phyloP scores from a whole-genome alignment of 345 rosid genomes.

The Carallia brachiata region DNA sequence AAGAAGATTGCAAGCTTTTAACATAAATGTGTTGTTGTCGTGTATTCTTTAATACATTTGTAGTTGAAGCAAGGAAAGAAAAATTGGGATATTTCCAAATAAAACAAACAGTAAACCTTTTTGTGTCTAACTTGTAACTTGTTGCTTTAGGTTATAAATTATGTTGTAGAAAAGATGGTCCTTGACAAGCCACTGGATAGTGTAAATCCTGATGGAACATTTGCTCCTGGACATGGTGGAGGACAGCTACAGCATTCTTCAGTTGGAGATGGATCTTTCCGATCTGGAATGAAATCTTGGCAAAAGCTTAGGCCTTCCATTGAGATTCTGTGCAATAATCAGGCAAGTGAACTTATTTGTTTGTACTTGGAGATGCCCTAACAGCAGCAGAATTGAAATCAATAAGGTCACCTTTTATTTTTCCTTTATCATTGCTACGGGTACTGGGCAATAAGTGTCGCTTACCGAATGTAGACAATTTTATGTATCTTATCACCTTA shows the following conservation, averaged over 20 bases:
- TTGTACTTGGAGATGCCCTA: not conserved
- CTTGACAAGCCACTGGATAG: slow-evolving; percentile 76
- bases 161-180: slow-evolving; percentile 90
- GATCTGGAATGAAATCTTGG: slow-evolving; percentile 73
- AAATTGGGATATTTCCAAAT: no score
- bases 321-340: slow-evolving; percentile 95
- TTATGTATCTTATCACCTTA: no score
- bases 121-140: no score
- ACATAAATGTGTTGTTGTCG: no score
- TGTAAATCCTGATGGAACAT: slow-evolving; percentile 54
- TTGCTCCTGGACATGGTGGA: slow-evolving; percentile 54
- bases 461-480: no score
- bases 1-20: no score
- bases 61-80: no score
- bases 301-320: slow-evolving; percentile 77
- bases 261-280: slow-evolving; percentile 61
- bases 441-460: no score
- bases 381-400: not conserved
- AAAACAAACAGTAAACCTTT: no score
- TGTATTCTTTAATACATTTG: no score
- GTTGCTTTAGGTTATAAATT: slow-evolving; percentile 71
- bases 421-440: no score
- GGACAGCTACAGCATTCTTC: slow-evolving; percentile 65
- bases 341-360: slow-evolving; percentile 43
- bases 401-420: no score